Base-by-base conservation (phyloP, 108 stramenopile genomes). In the Skeletonema tropicum region DNA sequence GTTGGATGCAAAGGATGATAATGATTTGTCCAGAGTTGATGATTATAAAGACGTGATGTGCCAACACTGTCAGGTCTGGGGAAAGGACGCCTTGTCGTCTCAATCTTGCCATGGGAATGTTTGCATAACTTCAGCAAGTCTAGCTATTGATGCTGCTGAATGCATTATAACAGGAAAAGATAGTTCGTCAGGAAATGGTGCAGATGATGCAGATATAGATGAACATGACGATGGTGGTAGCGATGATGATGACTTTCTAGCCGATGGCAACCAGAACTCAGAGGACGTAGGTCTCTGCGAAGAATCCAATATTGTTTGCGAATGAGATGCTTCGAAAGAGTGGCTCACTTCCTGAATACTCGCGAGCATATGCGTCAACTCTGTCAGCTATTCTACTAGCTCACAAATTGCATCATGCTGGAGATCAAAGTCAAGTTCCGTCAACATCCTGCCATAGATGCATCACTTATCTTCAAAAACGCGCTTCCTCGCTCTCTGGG, bases 111-210 rank as follows among this genome's bases (percentile, higher is more conserved):
- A 48, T 33, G 57, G 41, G 3, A 57, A 68, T 23, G 29, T 35
- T 19, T 33, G 64, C 39, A 21, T 77, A 5, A 77, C 36, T 30
- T 23, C 77, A 30, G 58, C 82, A 42, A 60, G 69, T 55, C 62
- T 84, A 35, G 85, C 88, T 5, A 77, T 92, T 23, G 68, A 82
- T 57, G 83, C 90, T 25, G 58, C 87, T 7, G 63, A 81, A 59
- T 83, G 83, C 21, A 82, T 94, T 46, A 74, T 92, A 19, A 72
- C 82, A 6, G 93, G 93, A 3, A 87, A 84, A 58, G 89, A 76
- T 55, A 38, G 78, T 75, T 46, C 39, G 59, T 25, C 57, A 5
- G 60, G 36, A 39, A 39, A 70, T 42, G 74, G 68, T 17, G 67
- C 65, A 59, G 64, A 81, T 25, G 76, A 74, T 32, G 76, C 64